A percentile compares a stretch with the other conserved stretches of the same genome.
These are phyloP conservation scores for Neofusicoccum parvum DNA, from an alignment of 2,329 filamentous ascomycete genomes.

Conservation along the genomic window DNA sequence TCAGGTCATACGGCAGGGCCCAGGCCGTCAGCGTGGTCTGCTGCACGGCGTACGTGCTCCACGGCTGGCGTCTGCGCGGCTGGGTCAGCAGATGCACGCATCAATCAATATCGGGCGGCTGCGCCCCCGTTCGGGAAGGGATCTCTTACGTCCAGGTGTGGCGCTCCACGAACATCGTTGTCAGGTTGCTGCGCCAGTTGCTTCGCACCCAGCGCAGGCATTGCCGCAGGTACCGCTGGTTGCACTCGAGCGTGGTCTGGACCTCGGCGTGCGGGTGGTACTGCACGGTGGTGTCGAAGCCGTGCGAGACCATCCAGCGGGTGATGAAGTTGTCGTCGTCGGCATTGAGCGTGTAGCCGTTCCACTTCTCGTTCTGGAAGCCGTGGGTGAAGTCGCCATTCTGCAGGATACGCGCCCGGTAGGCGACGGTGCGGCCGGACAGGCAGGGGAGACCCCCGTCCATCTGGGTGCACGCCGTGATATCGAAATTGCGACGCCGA, in stretches of 20 bases:
- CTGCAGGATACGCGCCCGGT: slow-evolving; percentile 83
- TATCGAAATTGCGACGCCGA: slow-evolving; percentile 93
- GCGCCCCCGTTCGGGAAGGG: slow-evolving; percentile 12
- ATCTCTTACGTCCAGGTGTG: slow-evolving; percentile 81
- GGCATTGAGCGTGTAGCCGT: slow-evolving; percentile 81
- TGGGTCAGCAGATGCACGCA: slow-evolving; percentile 16
- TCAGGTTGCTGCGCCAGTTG: slow-evolving; percentile 97
- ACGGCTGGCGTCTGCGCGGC: slow-evolving; percentile 73
- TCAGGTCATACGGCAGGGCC: slow-evolving; percentile 75
- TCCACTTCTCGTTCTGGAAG: slow-evolving; percentile 90
- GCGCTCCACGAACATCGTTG: slow-evolving; percentile 80
- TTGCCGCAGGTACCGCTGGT: slow-evolving; percentile 86
- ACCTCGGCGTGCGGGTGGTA: slow-evolving; percentile 81
- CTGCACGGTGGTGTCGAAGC: slow-evolving; percentile 94
- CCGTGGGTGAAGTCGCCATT: slow-evolving; percentile 83
- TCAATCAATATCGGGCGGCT: slow-evolving; percentile 3
- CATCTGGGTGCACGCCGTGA: slow-evolving; percentile 90
- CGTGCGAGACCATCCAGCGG: slow-evolving; percentile 88
- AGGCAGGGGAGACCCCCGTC: slow-evolving; percentile 97
- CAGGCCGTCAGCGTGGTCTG: slow-evolving; percentile 90
- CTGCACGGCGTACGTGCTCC: slow-evolving; percentile 92
- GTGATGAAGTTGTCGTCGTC: slow-evolving; percentile 99
- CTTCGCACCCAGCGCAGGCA: slow-evolving; percentile 94
- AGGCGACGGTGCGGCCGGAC: slow-evolving; percentile 90
- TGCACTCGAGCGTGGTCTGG: slow-evolving; percentile 88